These are phyloP conservation scores for Citrullus mucosospermus DNA, from an alignment of 306 rosid species.

Conservation along the genomic window DNA sequence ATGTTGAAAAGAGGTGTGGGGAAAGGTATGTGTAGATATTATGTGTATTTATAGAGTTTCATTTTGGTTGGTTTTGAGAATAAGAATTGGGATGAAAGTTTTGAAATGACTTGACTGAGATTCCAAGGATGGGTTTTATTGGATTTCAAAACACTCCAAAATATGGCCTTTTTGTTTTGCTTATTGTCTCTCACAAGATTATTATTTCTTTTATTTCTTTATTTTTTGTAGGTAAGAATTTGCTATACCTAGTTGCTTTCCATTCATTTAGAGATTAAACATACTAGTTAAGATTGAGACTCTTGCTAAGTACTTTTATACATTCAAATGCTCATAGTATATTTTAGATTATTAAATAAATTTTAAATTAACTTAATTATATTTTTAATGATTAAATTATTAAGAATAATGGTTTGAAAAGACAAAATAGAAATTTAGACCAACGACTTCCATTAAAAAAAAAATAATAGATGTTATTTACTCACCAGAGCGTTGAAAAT, in stretches of 20 bases:
- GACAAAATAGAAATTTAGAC: no score
- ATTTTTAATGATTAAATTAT: no score
- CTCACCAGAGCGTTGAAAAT: no score
- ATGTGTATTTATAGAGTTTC: neutral
- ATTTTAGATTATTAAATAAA: no score
- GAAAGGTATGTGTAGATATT: neutral
- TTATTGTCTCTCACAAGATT: neutral
- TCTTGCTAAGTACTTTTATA: no score
- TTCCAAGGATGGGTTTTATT: constrained; percentile 5
- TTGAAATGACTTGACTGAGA: constrained; percentile 3
- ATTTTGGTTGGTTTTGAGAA: neutral
- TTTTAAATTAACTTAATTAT: no score
- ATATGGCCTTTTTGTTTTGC: neutral
- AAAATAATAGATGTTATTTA: no score
- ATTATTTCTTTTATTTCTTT: neutral
- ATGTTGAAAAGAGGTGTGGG: neutral
- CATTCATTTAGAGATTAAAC: neutral
- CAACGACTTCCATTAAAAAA: no score
- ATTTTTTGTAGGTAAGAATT: neutral
- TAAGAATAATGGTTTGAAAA: no score
- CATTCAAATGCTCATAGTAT: no score
- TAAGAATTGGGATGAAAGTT: neutral
- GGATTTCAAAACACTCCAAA: constrained; percentile 11
- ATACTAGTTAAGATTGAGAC: no score
- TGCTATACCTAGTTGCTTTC: neutral